Conservation (phyloP, 345 rosid genomes). For the Citrus reticulata region DNA sequence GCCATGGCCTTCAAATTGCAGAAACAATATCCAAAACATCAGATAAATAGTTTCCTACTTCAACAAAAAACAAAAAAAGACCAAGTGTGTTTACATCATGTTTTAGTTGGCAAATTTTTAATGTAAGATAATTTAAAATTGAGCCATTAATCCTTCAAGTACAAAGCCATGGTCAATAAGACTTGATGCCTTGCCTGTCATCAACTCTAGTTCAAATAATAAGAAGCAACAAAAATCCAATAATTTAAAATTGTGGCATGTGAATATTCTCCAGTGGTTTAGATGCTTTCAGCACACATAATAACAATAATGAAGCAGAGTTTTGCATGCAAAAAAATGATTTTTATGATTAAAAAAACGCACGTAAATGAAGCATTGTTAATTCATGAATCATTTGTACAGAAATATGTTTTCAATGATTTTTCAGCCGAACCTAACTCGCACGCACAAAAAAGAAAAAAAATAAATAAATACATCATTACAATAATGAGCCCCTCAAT, state of each 20-base stretch:
- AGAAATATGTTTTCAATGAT: too few relatives aligned
- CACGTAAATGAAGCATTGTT: neutral
- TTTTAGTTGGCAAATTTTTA: neutral
- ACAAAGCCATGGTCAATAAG: neutral
- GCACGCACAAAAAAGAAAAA: too few relatives aligned
- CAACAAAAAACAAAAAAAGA: neutral
- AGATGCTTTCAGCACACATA: neutral
- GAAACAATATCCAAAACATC: neutral
- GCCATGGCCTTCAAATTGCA: slow-evolving; percentile 43
- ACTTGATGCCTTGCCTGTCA: neutral
- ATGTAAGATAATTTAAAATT: neutral
- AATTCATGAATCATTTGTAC: neutral
- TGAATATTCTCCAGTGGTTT: neutral
- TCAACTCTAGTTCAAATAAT: neutral
- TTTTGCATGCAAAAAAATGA: neutral
- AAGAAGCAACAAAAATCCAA: neutral
- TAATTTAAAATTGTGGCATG: neutral
- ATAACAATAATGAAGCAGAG: neutral
- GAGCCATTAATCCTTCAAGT: neutral
- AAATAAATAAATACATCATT: neutral
- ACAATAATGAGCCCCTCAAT: neutral
- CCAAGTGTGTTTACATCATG: neutral
- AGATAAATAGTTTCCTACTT: neutral
- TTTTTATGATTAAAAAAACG: neutral
- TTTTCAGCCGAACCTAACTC: neutral